A percentile compares a stretch with the other conserved stretches of the same genome.
phyloP scores from a whole-genome alignment of 306 rosid genomes.

The Vigna angularis region DNA sequence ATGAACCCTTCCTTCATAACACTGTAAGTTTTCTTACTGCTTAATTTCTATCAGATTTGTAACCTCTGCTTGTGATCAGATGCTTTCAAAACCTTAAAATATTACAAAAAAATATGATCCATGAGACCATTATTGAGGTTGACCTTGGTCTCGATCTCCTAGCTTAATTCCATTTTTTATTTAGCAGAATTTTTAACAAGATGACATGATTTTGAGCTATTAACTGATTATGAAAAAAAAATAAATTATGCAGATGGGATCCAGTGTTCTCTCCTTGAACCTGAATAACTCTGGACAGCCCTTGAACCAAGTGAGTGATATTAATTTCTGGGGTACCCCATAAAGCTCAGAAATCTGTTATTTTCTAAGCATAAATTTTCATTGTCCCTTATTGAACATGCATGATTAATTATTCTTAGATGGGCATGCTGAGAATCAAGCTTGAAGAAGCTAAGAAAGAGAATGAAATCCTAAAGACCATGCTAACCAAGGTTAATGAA shows the following conservation, averaged over 20 bases:
- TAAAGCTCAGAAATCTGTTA: not conserved
- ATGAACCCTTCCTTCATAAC: slow-evolving; percentile 26
- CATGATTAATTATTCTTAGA: slow-evolving; percentile 31
- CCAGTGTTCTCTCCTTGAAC: slow-evolving; percentile 43
- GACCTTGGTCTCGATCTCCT: slow-evolving; percentile 11
- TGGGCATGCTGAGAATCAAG: slow-evolving; percentile 43
- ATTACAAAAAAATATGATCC: not conserved
- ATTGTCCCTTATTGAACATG: not conserved
- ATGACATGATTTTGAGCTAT: not conserved
- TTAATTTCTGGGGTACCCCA: slow-evolving; percentile 6
- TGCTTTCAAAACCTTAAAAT: not conserved
- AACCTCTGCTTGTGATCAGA: not conserved
- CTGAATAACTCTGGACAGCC: slow-evolving; percentile 40
- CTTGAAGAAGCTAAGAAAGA: slow-evolving; percentile 53
- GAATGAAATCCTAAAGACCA: slow-evolving; percentile 45
- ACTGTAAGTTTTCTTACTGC: slow-evolving; percentile 39
- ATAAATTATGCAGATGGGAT: slow-evolving; percentile 45
- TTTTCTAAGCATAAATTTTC: not conserved
- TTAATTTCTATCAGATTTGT: not conserved
- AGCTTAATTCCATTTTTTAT: not conserved
- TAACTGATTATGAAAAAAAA: not conserved
- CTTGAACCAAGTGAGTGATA: slow-evolving; percentile 47
- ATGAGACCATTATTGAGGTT: not conserved
- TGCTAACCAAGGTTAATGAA: slow-evolving; percentile 47
- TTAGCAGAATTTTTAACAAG: not conserved